These are phyloP conservation scores for Hyphopichia burtonii DNA, from an alignment of 1,139 yeast genomes.

Conservation along the genomic window DNA sequence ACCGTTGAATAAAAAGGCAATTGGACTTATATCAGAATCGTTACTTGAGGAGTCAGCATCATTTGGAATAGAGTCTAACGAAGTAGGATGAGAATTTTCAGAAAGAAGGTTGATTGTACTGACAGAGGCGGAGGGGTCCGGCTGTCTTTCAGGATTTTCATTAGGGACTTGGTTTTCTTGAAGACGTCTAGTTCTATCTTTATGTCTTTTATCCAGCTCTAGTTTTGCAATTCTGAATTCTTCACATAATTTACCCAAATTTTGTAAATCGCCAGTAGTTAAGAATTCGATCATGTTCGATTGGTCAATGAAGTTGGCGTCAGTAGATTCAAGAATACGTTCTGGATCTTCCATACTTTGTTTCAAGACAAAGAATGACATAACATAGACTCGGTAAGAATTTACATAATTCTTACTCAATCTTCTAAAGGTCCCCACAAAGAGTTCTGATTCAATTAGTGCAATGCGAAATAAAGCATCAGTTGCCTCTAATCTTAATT, in stretches of 20 bases:
- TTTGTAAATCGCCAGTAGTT: conserved; percentile 34
- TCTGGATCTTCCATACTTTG: conserved; percentile 47
- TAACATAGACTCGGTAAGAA: conserved; percentile 42
- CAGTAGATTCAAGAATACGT: conserved; percentile 33
- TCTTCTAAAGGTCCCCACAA: conserved; percentile 44
- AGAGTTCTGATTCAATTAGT: conserved; percentile 42
- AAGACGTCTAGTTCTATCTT: not conserved
- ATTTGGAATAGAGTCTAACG: not conserved
- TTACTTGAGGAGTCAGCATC: not conserved
- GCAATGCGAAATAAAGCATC: conserved; percentile 36
- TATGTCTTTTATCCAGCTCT: conserved; percentile 15
- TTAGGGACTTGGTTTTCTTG: not conserved
- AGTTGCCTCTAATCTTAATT: conserved; percentile 32
- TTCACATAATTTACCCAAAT: conserved; percentile 38
- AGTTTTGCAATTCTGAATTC: conserved; percentile 44
- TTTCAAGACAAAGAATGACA: conserved; percentile 41
- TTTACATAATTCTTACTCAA: conserved; percentile 40
- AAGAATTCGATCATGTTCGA: conserved; percentile 42
- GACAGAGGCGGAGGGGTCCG: not conserved
- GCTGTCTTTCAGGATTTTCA: not conserved
- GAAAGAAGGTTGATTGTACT: not conserved
- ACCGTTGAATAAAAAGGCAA: not conserved
- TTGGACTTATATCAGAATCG: conserved; percentile 1
- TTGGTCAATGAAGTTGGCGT: conserved; percentile 25
- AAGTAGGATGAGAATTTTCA: not conserved